phyloP scores from a whole-genome alignment of 257 asterid genomes.

The Scutellaria baicalensis region DNA sequence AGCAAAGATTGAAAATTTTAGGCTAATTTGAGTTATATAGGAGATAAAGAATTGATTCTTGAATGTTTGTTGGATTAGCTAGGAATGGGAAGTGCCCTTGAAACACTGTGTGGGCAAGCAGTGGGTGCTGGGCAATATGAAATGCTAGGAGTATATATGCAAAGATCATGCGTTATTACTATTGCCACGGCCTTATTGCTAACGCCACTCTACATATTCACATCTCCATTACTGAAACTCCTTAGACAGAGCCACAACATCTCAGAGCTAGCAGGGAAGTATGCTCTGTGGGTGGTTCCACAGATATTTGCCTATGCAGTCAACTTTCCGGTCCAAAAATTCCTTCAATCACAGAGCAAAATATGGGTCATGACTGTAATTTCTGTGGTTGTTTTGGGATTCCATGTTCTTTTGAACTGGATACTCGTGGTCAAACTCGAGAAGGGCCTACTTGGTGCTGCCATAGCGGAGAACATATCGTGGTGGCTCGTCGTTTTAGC shows the following conservation, averaged over 20 bases:
- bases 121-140: conserved; percentile 63
- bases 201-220: conserved; percentile 54
- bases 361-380: conserved; percentile 78
- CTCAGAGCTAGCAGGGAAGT: conserved; percentile 57
- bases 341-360: conserved; percentile 82
- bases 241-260: conserved; percentile 39
- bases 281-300: conserved; percentile 63
- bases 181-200: conserved; percentile 39
- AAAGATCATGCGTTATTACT: conserved; percentile 68
- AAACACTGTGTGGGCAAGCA: conserved; percentile 87
- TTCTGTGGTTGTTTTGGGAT: conserved; percentile 35
- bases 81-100: conserved; percentile 95
- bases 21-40: too few relatives aligned
- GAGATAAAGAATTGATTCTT: neutral
- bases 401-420: conserved; percentile 73
- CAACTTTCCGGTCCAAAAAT: conserved; percentile 74
- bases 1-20: too few relatives aligned
- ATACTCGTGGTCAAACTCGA: conserved; percentile 41
- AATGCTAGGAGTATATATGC: conserved; percentile 69
- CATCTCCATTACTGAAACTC: conserved; percentile 40
- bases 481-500: conserved; percentile 80
- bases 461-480: conserved; percentile 68
- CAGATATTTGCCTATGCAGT: conserved; percentile 71
- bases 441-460: conserved; percentile 70
- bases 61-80: conserved; percentile 37